A percentile compares a stretch with the other conserved stretches of the same genome.
Evolutionary conservation across 768 basidiomycete genomes (phyloP).

Genomic region (Lentinula sp.): DNA sequence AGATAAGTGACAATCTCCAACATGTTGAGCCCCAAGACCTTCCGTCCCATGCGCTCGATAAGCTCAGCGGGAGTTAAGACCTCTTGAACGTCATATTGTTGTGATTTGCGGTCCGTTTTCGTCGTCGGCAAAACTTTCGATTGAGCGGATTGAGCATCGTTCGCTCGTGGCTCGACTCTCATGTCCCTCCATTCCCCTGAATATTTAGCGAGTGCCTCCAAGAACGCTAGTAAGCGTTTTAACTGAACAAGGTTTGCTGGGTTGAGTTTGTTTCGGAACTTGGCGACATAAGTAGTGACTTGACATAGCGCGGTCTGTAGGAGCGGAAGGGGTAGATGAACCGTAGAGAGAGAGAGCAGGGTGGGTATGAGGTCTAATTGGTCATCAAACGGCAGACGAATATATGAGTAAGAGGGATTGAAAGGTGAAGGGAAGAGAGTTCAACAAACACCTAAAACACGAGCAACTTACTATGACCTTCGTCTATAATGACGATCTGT

Average conservation of each 20-base stretch:
- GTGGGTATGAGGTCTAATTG: constrained; percentile 79
- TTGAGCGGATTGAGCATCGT: background rate
- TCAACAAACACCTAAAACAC: background rate
- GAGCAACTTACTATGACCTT: constrained; percentile 81
- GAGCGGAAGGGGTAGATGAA: constrained; percentile 49
- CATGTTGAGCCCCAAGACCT: constrained; percentile 71
- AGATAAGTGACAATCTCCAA: constrained; percentile 80
- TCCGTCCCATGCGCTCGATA: constrained; percentile 58
- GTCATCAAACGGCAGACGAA: background rate
- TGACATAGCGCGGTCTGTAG: constrained; percentile 66
- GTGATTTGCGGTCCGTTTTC: background rate
- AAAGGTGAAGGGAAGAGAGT: background rate
- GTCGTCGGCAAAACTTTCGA: too few relatives aligned
- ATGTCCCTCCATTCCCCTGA: constrained; percentile 47
- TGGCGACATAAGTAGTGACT: constrained; percentile 68
- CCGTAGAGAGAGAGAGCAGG: constrained; percentile 79
- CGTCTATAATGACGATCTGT: constrained; percentile 89
- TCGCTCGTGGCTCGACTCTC: background rate
- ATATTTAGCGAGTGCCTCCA: constrained; percentile 63
- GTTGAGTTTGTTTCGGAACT: constrained; percentile 74
- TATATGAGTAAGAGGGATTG: background rate
- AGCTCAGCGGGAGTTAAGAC: constrained; percentile 69
- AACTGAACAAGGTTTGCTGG: constrained; percentile 71
- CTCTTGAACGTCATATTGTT: constrained; percentile 31
- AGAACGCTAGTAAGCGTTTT: constrained; percentile 68